A percentile compares a stretch with the other conserved stretches of the same genome.
Conservation (phyloP, 2,329 filamentous ascomycete genomes). For the Madurella fahalii region DNA sequence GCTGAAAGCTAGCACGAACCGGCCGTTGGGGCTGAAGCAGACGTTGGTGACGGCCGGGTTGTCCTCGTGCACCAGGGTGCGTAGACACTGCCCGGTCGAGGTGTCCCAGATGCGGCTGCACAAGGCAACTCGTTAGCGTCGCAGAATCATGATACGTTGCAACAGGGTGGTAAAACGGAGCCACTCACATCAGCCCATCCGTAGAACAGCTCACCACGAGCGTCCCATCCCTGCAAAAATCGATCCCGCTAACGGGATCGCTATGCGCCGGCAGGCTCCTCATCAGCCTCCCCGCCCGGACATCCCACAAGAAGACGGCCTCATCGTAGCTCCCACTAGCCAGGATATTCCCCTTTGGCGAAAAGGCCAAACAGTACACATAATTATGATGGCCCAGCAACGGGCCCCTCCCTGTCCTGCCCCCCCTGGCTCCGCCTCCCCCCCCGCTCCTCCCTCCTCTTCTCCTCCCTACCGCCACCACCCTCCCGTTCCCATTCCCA, state of each 20-base stretch:
- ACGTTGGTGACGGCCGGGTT: slow-evolving; percentile 87
- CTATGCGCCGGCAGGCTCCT: slow-evolving; percentile 88
- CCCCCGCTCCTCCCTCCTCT: slow-evolving; percentile 8
- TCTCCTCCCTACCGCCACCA: background rate
- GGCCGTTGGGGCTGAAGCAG: slow-evolving; percentile 89
- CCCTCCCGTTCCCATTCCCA: background rate
- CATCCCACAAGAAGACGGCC: slow-evolving; percentile 95
- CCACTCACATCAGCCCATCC: slow-evolving; percentile 75
- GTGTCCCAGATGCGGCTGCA: slow-evolving; percentile 87
- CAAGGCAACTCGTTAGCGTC: background rate
- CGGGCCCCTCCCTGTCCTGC: slow-evolving; percentile 44
- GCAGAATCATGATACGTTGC: background rate
- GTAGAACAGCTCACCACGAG: slow-evolving; percentile 87
- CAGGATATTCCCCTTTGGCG: slow-evolving; percentile 96
- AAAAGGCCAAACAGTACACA: slow-evolving; percentile 89
- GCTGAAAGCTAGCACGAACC: slow-evolving; percentile 86
- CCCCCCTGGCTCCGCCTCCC: slow-evolving; percentile 21
- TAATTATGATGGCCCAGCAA: slow-evolving; percentile 93
- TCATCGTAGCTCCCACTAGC: slow-evolving; percentile 96
- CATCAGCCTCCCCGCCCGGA: slow-evolving; percentile 83
- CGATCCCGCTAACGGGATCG: slow-evolving; percentile 88
- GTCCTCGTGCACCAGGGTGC: slow-evolving; percentile 93
- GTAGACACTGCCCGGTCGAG: slow-evolving; percentile 86
- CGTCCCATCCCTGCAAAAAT: slow-evolving; percentile 89
- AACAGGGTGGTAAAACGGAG: background rate